Evolutionary conservation across 371 early-diverging fungal species (phyloP).

Genomic region (Mortierella sp.): DNA sequence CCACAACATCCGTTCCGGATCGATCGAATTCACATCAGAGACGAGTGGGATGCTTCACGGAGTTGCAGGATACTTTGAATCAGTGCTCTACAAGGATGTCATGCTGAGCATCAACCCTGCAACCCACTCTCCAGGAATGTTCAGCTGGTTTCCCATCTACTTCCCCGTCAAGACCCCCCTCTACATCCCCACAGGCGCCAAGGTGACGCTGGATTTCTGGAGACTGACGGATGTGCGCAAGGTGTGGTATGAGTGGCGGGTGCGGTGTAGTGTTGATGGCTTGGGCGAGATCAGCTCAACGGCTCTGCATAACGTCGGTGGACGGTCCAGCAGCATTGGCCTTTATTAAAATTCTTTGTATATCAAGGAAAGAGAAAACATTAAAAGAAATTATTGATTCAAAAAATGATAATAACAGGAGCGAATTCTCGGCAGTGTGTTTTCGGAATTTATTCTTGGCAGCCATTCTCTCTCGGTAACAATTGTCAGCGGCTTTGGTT

Average conservation of each 20-base stretch:
- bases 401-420: no score
- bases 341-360: slow-evolving; percentile 16
- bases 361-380: background rate
- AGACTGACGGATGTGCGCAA: slow-evolving; percentile 79
- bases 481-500: no score
- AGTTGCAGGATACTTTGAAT: slow-evolving; percentile 95
- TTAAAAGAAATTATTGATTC: background rate
- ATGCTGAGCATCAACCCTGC: slow-evolving; percentile 87
- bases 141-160: slow-evolving; percentile 97
- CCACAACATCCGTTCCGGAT: slow-evolving; percentile 79
- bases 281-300: slow-evolving; percentile 42
- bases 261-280: slow-evolving; percentile 43
- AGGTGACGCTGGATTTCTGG: slow-evolving; percentile 88
- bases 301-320: slow-evolving; percentile 44
- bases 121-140: slow-evolving; percentile 93
- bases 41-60: slow-evolving; percentile 88
- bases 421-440: no score
- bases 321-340: slow-evolving; percentile 50
- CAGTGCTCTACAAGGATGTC: slow-evolving; percentile 88
- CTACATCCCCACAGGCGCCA: slow-evolving; percentile 69
- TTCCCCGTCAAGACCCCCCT: slow-evolving; percentile 91
- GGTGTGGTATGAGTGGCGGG: slow-evolving; percentile 97
- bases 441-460: no score
- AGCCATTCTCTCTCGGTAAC: no score
- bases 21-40: slow-evolving; percentile 66